Conservation (phyloP, 2,329 filamentous ascomycete species). For the Nothomitra cinnamomea region DNA sequence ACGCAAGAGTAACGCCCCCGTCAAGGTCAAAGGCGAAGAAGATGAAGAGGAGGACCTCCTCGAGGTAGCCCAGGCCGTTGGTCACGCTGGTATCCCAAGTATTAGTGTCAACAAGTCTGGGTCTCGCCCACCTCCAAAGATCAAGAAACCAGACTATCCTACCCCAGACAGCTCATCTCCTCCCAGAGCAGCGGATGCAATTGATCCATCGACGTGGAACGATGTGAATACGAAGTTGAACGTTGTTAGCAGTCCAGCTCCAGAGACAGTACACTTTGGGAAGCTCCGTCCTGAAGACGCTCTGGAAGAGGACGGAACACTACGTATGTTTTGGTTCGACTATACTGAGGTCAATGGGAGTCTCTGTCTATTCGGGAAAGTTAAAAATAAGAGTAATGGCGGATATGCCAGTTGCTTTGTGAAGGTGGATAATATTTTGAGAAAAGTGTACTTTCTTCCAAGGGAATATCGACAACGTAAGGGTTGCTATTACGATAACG, state of each 20-base stretch:
- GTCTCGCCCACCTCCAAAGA: slow-evolving; percentile 58
- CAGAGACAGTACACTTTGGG: slow-evolving; percentile 47
- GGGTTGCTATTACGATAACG: neutral
- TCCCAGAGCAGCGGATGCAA: slow-evolving; percentile 37
- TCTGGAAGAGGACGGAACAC: slow-evolving; percentile 81
- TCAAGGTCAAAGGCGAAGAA: slow-evolving; percentile 43
- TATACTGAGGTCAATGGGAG: slow-evolving; percentile 86
- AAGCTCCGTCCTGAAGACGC: slow-evolving; percentile 73
- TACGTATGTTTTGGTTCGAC: slow-evolving; percentile 94
- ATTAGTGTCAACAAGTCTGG: slow-evolving; percentile 73
- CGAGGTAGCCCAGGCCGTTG: slow-evolving; percentile 66
- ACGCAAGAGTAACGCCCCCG: slow-evolving; percentile 40
- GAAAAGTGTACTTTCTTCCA: slow-evolving; percentile 86
- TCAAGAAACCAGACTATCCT: slow-evolving; percentile 50
- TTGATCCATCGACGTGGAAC: slow-evolving; percentile 80
- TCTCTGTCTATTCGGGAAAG: slow-evolving; percentile 89
- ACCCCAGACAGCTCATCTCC: slow-evolving; percentile 66
- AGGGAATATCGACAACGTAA: slow-evolving; percentile 40
- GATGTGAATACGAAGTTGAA: slow-evolving; percentile 73
- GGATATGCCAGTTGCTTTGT: slow-evolving; percentile 82
- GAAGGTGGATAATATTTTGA: slow-evolving; percentile 84
- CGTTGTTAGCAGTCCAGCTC: slow-evolving; percentile 55
- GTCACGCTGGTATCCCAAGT: slow-evolving; percentile 41
- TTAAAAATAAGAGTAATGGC: slow-evolving; percentile 69
- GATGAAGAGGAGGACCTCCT: slow-evolving; percentile 69